phyloP scores from a whole-genome alignment of 257 asterid genomes.

The Lithospermum erythrorhizon region DNA sequence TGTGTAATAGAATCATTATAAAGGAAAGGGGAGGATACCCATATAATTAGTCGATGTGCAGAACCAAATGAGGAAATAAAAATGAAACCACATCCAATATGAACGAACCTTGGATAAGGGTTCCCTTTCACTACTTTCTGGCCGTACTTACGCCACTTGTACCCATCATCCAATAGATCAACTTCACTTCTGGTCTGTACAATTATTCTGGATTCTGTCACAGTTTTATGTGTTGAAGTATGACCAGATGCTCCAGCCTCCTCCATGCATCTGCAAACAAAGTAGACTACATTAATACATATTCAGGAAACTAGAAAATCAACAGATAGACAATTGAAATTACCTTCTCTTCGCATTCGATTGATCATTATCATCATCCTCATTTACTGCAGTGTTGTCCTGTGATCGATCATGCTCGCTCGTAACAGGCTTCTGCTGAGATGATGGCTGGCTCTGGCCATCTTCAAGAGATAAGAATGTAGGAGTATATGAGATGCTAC shows the following conservation, averaged over 20 bases:
- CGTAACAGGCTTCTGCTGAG: slow-evolving; percentile 18
- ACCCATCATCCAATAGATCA: slow-evolving; percentile 81
- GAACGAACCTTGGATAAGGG: slow-evolving; percentile 65
- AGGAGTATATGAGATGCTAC: slow-evolving; percentile 12
- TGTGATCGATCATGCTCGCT: slow-evolving; percentile 28
- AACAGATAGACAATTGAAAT: neutral
- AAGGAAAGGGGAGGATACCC: neutral
- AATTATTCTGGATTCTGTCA: slow-evolving; percentile 77
- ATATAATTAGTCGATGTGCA: neutral
- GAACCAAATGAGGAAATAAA: slow-evolving; percentile 1
- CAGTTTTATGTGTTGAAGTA: slow-evolving; percentile 48
- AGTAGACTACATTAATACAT: neutral
- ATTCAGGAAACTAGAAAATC: neutral
- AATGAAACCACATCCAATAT: neutral
- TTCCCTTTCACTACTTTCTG: slow-evolving; percentile 92
- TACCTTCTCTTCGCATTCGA: slow-evolving; percentile 72
- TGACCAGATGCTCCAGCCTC: slow-evolving; percentile 22
- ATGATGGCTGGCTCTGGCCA: slow-evolving; percentile 14
- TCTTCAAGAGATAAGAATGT: slow-evolving; percentile 16
- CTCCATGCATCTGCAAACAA: slow-evolving; percentile 37
- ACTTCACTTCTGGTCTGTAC: slow-evolving; percentile 94
- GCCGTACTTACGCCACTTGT: slow-evolving; percentile 90
- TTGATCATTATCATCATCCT: slow-evolving; percentile 42
- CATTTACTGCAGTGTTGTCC: slow-evolving; percentile 30
- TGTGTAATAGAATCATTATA: neutral